phyloP scores from a whole-genome alignment of 176 grass and related monocot genomes.

The Stipa capillata region DNA sequence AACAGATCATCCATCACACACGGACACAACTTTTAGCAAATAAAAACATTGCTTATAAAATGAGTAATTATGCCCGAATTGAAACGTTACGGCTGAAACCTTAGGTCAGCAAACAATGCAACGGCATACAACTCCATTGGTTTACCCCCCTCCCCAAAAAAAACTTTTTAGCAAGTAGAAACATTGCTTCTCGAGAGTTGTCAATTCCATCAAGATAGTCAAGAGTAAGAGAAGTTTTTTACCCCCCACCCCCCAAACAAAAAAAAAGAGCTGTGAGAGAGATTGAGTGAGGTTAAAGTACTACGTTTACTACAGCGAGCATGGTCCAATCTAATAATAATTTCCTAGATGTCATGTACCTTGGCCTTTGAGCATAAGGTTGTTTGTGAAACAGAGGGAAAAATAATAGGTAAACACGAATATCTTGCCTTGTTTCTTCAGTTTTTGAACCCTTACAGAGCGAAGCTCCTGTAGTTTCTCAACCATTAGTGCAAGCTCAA shows the following conservation, averaged over 20 bases:
- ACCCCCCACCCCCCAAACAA: no score
- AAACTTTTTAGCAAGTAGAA: no score
- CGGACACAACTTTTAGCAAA: background rate
- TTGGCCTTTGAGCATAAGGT: background rate
- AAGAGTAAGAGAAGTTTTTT: no score
- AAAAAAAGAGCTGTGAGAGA: background rate
- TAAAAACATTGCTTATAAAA: background rate
- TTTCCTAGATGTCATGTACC: background rate
- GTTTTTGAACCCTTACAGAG: conserved; percentile 85
- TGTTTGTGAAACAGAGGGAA: background rate
- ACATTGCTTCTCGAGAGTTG: background rate
- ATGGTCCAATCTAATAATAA: background rate
- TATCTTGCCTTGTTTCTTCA: conserved; percentile 90
- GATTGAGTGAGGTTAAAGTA: background rate
- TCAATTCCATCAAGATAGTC: background rate
- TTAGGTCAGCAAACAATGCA: background rate
- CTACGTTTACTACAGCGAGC: background rate
- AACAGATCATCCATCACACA: background rate
- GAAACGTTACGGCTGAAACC: background rate
- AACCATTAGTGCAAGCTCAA: conserved; percentile 84
- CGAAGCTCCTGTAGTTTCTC: conserved; percentile 98
- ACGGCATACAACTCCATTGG: background rate
- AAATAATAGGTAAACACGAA: background rate
- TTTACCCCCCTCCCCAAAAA: no score
- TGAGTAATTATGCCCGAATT: background rate